Base-by-base conservation (phyloP, 495 filamentous ascomycete species). In the Penicillium desertorum region DNA sequence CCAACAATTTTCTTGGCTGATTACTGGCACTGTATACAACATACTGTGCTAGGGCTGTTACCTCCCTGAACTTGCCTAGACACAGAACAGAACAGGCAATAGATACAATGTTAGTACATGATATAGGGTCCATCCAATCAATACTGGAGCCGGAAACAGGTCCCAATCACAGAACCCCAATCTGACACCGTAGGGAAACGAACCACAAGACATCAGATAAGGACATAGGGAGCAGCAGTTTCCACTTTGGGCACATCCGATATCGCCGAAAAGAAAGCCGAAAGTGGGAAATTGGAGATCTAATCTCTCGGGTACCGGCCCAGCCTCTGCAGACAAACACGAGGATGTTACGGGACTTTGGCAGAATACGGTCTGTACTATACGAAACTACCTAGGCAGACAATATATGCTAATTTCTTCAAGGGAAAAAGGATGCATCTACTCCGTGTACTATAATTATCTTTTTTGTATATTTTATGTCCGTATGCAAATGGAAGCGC, bases 251-350 rank as follows among this genome's bases (percentile, higher is more conserved):
- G 10, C 4, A 50, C 39, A 44, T 53, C 51, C 51, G 51, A 53
- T 53, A 23, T 53, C 51, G 51, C 51, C 51, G 51, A 53, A 41
- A 2, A 16, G n/a, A 39, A 39, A n/a, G 36, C 36, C 36, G 36
- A 37, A n/a, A 36, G 4, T 30, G 8, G 25, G 16, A 47, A 22
- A 36, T 36, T n/a, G 29, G 23, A 22, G 39, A 53, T 53, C 51
- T 53, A 44, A 53, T 42, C 51, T 53, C 39, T 50, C 47, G 19
- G 27, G 30, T 50, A 50, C 12, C 29, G 45, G 45, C 7, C 27
- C 14, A 34, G 46, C 17, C 29, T 49, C 17, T 10, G 42, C 29
- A 14, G 46, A 48, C n/a, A 17, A 36, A 17, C 34, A 16, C 34
- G 36, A 34, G 30, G 29, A 30, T 30, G 29, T 4, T 30, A 10